A percentile compares a stretch with the other conserved stretches of the same genome.
Conservation (phyloP, 164 flowering plant genomes). For the Liriodendron chinense region DNA sequence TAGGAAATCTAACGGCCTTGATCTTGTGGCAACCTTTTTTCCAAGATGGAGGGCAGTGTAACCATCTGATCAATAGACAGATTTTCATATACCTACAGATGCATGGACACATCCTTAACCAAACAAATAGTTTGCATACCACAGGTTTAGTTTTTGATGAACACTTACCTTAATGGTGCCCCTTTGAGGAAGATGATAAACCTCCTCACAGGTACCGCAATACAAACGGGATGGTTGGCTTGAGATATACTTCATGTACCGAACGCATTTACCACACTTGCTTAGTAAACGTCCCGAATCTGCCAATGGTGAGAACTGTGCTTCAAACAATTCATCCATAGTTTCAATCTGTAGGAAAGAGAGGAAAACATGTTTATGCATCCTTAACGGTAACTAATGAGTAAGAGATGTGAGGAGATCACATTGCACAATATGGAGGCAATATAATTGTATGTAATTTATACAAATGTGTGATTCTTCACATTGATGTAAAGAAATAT, state of each 20-base stretch:
- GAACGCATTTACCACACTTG: constrained; percentile 91
- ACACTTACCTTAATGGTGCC: constrained; percentile 76
- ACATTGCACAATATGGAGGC: too few relatives aligned
- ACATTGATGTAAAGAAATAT: too few relatives aligned
- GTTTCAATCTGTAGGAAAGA: constrained; percentile 62
- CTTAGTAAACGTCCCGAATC: constrained; percentile 86
- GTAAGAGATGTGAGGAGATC: not conserved
- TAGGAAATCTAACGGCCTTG: too few relatives aligned
- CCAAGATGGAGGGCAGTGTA: not conserved
- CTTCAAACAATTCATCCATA: constrained; percentile 97
- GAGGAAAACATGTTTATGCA: not conserved
- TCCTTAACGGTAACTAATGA: not conserved
- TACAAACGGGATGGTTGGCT: constrained; percentile 73
- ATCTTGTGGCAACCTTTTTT: too few relatives aligned
- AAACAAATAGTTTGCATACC: not conserved
- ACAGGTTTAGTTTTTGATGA: not conserved
- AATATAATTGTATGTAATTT: not conserved
- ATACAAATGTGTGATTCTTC: too few relatives aligned
- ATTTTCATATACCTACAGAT: not conserved
- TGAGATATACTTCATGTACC: constrained; percentile 89
- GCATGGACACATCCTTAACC: not conserved
- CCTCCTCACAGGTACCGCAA: constrained; percentile 91
- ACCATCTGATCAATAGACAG: not conserved
- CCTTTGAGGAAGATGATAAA: constrained; percentile 86
- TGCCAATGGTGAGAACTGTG: constrained; percentile 89